Evolutionary conservation across 805 yeast genomes (phyloP), one percentile per base, ranked within the genome.

Genomic region (Sugiyamaella smithiae): DNA sequence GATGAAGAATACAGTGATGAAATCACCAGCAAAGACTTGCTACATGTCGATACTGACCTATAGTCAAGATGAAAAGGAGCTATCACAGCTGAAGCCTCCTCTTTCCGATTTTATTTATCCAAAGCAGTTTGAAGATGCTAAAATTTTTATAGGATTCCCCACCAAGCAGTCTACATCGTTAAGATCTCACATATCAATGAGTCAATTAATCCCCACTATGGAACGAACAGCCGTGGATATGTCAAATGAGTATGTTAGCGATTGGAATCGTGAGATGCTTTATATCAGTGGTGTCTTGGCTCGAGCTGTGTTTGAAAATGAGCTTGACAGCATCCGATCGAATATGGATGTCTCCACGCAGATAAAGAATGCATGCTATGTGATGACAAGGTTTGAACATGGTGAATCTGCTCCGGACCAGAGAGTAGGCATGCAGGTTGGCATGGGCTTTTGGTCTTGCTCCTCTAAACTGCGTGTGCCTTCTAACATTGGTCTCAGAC

Each of bases 141-240:
- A 67, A 44, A 58, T 70, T 3, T 70, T 66, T 43, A 67, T 69
- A 46, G 74, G 74, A 3, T 69, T 69, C 46, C 70, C 74, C 2
- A 69, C 74, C 1, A 69, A 68, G 51, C 74, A 69, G 48, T 61
- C 69, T 24, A 67, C 74, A 0, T 68, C 67, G 1, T 35, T 69
- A 29, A 58, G 59, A 43, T 60, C 71, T 0, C 74, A 69, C 44
- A 44, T 69, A 1, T 67, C 70, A 1, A 43, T 68, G 40, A 68
- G 65, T 40, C 71, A 67, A 51, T 54, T 68, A 2, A 66, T 69
- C n/a, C 74, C 74, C 1, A 70, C 74, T 1, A 67, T 69, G 72
- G 74, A 69, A 47, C 61, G 74, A 4, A 69, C 73, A 0, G 71
- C 71, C 1, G 62, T 68, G 0, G 74, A 69, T 52, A 67, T 70